Evolutionary conservation across 345 rosid genomes (phyloP), one percentile per base, ranked within the genome.

Genomic region (Mallotus nudiflorus): DNA sequence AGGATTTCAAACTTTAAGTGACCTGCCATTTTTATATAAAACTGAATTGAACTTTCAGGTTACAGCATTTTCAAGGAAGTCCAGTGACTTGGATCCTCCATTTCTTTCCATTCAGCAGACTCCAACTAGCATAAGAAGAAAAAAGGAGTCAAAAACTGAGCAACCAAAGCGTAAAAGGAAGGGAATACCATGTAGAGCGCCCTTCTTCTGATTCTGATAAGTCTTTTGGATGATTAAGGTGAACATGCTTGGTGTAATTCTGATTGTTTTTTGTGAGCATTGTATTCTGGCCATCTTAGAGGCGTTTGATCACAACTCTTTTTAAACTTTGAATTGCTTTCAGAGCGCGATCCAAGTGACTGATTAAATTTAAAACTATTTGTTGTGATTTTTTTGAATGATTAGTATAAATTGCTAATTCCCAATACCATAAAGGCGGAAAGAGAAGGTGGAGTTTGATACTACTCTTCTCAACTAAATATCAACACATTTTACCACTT

Each of bases 121-220:
- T 35, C 37, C 71, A 22, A 45, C 62, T 24, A 67, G 9, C 7
- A 52, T 35, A 57, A 60, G 50, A 42, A 67, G 42, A 42, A 48
- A 42, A 28, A 55, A 61, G 44, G 75, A 45, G 37, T 8, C 63
- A 8, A 55, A 44, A 4, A 33, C 73, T 14, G 63, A 46, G 59
- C 56, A 63, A 24, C 16, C 55, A 6, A 39, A 4, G 33, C 62
- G 49, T n/a, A 52, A 27, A 59, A 69, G 77, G 42, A 78, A 78
- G 46, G 74, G 70, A 28, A 65, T n/a, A 29, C 77, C 81, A 46
- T 22, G 28, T 65, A 64, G 77, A 50, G 77, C 81, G 29, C 81
- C 77, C 2, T 78, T 78, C 63, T 78, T 73, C 68, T 73, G 13
- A 73, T 25, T 39, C 49, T 29, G 28, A 27, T 7, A 4, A 39